Conservation (phyloP, 352 stramenopile species). For the Globisporangium nagaii region DNA sequence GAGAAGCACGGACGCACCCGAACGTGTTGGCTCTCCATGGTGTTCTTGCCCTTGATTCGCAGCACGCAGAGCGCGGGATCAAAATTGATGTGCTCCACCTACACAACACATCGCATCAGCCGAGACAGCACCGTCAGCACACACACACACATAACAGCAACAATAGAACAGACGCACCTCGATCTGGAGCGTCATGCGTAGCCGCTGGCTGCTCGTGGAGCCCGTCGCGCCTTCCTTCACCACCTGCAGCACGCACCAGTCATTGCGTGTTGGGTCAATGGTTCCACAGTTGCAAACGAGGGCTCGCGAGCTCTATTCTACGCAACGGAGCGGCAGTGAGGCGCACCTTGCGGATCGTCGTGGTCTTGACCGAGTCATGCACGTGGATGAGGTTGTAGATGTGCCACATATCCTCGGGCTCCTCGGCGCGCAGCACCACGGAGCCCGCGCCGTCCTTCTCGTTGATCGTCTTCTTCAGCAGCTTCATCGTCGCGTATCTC, state of each 20-base stretch:
- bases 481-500: conserved; percentile 68
- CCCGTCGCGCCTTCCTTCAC: conserved; percentile 94
- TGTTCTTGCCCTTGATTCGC: conserved; percentile 93
- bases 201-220: conserved; percentile 92
- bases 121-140: not conserved
- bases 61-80: conserved; percentile 91
- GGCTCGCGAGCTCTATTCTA: not conserved
- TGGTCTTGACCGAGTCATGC: conserved; percentile 93
- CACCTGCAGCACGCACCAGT: conserved; percentile 51
- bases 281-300: not conserved
- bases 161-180: conserved; percentile 26
- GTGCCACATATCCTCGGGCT: conserved; percentile 98
- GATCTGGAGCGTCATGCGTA: conserved; percentile 95
- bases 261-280: too few relatives aligned
- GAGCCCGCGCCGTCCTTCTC: conserved; percentile 93
- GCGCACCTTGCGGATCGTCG: conserved; percentile 96
- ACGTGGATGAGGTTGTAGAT: conserved; percentile 97
- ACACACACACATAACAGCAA: not conserved
- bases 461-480: conserved; percentile 89
- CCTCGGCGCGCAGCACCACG: conserved; percentile 92
- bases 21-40: conserved; percentile 93
- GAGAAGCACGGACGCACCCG: conserved; percentile 47
- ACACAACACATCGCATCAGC: not conserved
- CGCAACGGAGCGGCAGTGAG: too few relatives aligned
- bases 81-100: conserved; percentile 96